Percentiles rank a stretch among this genome's conserved stretches.
These are phyloP conservation scores for Chaetomium strumarium DNA, from an alignment of 2,329 filamentous ascomycete genomes.

Conservation along the genomic window DNA sequence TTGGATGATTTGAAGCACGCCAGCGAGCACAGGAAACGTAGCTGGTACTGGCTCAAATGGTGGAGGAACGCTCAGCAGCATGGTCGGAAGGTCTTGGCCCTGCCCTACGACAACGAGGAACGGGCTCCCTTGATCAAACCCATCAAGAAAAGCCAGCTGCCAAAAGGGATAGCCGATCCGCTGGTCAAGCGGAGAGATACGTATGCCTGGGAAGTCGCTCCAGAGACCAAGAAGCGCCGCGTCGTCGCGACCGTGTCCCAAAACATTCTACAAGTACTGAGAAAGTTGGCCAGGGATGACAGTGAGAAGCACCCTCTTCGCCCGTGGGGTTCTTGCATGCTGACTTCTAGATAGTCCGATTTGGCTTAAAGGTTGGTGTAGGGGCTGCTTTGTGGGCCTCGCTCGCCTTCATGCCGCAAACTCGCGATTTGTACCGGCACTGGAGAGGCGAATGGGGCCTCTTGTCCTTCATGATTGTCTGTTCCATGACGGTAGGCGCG, in stretches of 20 bases:
- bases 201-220: conserved; percentile 51
- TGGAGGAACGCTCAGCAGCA: conserved; percentile 45
- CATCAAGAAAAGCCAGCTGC: conserved; percentile 49
- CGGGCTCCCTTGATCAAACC: conserved; percentile 38
- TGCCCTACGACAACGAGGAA: conserved; percentile 39
- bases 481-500: conserved; percentile 93
- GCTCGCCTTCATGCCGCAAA: conserved; percentile 75
- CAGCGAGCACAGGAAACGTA: conserved; percentile 54
- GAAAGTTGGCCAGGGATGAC: conserved; percentile 49
- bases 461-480: conserved; percentile 95
- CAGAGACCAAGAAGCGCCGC: conserved; percentile 35
- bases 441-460: conserved; percentile 98
- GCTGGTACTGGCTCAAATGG: conserved; percentile 82
- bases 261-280: conserved; percentile 38
- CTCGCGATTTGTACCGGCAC: conserved; percentile 71
- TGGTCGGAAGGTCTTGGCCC: conserved; percentile 18
- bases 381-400: conserved; percentile 85
- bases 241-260: conserved; percentile 43
- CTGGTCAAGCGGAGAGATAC: conserved; percentile 49
- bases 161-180: conserved; percentile 49
- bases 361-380: conserved; percentile 87
- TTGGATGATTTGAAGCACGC: conserved; percentile 77
- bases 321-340: not conserved
- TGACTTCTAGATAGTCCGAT: conserved; percentile 46
- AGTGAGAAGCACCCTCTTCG: conserved; percentile 31